Evolutionary conservation across 2,329 filamentous ascomycete genomes (phyloP).

Genomic region (Fusarium drepaniforme): DNA sequence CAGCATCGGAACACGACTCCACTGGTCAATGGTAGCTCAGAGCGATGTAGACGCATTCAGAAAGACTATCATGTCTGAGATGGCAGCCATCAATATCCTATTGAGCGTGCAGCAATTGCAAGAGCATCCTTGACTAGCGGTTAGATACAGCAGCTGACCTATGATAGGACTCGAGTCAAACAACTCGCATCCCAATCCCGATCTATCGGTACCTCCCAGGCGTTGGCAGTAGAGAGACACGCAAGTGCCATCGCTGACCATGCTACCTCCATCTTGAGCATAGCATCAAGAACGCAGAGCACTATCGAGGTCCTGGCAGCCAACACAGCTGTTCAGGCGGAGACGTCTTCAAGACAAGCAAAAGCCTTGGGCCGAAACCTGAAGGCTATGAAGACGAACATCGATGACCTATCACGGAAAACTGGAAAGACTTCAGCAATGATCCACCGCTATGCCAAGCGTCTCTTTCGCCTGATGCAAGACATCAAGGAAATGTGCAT

Average conservation of each 20-base stretch:
- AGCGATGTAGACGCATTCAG: neutral
- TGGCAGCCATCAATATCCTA: neutral
- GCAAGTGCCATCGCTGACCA: neutral
- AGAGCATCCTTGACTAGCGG: neutral
- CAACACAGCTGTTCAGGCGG: neutral
- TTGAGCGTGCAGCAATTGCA: neutral
- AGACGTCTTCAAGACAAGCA: neutral
- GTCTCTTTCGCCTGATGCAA: neutral
- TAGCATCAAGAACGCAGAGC: neutral
- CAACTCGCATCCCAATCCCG: neutral
- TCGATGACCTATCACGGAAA: neutral
- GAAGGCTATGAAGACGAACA: neutral
- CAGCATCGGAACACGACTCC: neutral
- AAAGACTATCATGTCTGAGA: neutral
- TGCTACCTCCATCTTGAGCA: neutral
- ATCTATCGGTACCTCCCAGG: neutral
- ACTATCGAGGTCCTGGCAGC: neutral
- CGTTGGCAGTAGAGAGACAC: neutral
- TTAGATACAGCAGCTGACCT: neutral
- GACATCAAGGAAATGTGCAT: neutral
- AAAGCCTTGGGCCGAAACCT: neutral
- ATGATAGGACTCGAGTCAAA: neutral
- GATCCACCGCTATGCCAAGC: neutral
- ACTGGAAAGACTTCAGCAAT: neutral
- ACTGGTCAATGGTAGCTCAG: neutral